Evolutionary conservation across 2,329 filamentous ascomycete genomes (phyloP).

Genomic region (Pezicula radicicola): DNA sequence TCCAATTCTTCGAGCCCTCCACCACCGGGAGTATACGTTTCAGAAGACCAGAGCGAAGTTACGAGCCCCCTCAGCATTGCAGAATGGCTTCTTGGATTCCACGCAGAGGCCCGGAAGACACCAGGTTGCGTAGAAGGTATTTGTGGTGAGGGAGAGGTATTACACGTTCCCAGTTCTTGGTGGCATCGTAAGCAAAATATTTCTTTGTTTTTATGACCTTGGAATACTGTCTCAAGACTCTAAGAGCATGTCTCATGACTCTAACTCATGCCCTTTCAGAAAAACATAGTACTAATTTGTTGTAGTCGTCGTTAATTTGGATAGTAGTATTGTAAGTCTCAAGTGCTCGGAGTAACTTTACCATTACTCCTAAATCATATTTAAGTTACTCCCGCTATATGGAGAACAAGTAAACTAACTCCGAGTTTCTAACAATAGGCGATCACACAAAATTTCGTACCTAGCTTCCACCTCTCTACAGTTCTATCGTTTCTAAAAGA

Average conservation of each 20-base stretch:
- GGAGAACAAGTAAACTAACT: no score
- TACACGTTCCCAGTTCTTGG: conserved; percentile 94
- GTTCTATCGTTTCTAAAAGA: conserved; percentile 79
- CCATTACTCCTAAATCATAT: no score
- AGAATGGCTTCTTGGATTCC: conserved; percentile 93
- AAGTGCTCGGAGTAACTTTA: no score
- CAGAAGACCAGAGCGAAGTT: conserved; percentile 85
- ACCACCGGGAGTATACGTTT: conserved; percentile 88
- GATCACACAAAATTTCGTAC: conserved; percentile 94
- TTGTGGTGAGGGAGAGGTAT: conserved; percentile 77
- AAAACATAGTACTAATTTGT: no score
- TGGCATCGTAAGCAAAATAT: conserved; percentile 59
- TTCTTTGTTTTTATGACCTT: no score
- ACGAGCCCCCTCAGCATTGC: conserved; percentile 92
- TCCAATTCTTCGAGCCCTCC: conserved; percentile 46
- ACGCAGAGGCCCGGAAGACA: conserved; percentile 72
- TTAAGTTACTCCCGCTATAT: no score
- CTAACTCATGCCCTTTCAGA: no score
- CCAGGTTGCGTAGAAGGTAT: conserved; percentile 83
- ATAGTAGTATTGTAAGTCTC: conserved; percentile 62
- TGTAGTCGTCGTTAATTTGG: conserved; percentile 77
- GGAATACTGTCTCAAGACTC: no score
- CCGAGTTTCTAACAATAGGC: conserved; percentile 28
- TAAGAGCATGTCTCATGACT: no score
- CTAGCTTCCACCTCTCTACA: conserved; percentile 64